Evolutionary conservation across 768 basidiomycete species (phyloP).

Genomic region (Serendipita sp.): DNA sequence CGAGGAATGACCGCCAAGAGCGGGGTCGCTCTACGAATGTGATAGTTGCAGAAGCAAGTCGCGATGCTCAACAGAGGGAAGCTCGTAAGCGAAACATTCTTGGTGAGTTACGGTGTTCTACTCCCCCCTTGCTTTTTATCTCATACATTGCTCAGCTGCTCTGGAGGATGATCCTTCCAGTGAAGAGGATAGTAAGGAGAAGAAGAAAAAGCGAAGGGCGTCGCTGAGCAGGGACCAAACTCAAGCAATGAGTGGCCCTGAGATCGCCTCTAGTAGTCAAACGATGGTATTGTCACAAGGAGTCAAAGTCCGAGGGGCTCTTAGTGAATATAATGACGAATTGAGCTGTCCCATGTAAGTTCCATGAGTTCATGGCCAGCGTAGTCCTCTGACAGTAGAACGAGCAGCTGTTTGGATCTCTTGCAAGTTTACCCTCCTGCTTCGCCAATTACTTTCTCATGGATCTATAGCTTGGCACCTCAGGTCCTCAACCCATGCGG

Average conservation of each 20-base stretch:
- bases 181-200: neutral
- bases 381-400: neutral
- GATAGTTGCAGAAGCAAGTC: neutral
- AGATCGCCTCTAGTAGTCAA: neutral
- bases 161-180: neutral
- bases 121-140: neutral
- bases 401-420: neutral
- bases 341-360: constrained; percentile 1
- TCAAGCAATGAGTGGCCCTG: neutral
- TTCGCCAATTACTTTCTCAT: neutral
- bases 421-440: neutral
- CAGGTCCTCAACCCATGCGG: constrained; percentile 4
- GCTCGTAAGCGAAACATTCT: neutral
- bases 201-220: neutral
- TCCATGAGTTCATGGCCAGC: constrained; percentile 26
- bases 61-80: neutral
- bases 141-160: neutral
- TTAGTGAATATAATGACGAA: neutral
- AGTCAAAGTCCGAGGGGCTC: neutral
- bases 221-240: neutral
- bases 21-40: neutral
- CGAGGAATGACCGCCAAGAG: neutral
- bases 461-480: constrained; percentile 28
- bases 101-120: neutral
- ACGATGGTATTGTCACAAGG: neutral